Evolutionary conservation across 2,329 filamentous ascomycete species (phyloP).

Genomic region (Cercospora sp.): DNA sequence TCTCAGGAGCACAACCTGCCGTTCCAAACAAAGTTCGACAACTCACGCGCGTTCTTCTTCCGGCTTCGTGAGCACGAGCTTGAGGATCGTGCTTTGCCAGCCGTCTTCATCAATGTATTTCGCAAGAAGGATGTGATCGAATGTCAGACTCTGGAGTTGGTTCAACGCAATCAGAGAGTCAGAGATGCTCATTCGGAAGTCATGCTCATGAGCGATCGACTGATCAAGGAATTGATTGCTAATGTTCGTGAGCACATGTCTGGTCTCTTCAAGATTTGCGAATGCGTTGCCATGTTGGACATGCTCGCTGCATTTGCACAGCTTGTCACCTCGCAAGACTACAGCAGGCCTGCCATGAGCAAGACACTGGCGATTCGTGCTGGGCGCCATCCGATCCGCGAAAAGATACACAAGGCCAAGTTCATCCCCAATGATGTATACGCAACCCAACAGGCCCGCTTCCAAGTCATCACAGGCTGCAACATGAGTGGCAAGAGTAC

Average conservation of each 20-base stretch:
- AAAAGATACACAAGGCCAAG: constrained; percentile 66
- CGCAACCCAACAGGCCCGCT: constrained; percentile 73
- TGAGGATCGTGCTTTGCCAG: constrained; percentile 60
- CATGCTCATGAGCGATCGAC: constrained; percentile 73
- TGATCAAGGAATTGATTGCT: constrained; percentile 69
- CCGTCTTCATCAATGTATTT: constrained; percentile 74
- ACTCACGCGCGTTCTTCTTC: constrained; percentile 76
- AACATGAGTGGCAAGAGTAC: constrained; percentile 99
- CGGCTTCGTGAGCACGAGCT: constrained; percentile 64
- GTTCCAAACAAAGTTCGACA: constrained; percentile 73
- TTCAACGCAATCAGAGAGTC: constrained; percentile 75
- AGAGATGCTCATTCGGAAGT: constrained; percentile 81
- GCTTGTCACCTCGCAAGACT: constrained; percentile 66
- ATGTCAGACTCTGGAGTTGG: constrained; percentile 80
- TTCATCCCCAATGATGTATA: constrained; percentile 92
- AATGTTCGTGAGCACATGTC: constrained; percentile 72
- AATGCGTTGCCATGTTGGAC: constrained; percentile 82
- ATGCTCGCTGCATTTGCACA: constrained; percentile 67
- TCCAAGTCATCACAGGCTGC: constrained; percentile 91
- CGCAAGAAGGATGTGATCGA: constrained; percentile 74
- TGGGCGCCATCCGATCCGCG: constrained; percentile 75
- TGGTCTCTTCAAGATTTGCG: constrained; percentile 77
- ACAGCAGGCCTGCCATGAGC: constrained; percentile 68
- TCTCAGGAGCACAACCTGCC: constrained; percentile 59
- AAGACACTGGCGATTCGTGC: constrained; percentile 70